phyloP scores from a whole-genome alignment of 73 alveolate genomes.

The Paramecium caudatum region DNA sequence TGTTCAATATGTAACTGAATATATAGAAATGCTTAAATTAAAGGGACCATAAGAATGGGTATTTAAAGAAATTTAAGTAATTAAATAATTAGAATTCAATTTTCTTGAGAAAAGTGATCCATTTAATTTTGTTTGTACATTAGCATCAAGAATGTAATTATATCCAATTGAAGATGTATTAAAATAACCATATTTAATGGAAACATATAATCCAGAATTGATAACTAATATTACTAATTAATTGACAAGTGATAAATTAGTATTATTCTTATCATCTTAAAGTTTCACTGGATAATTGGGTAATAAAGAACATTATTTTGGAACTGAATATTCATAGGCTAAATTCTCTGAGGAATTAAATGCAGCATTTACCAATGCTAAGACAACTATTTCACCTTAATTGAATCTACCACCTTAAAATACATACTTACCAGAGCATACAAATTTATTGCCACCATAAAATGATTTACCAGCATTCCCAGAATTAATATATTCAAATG shows the following conservation, averaged over 20 bases:
- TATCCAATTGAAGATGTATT: constrained; percentile 73
- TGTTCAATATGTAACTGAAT: constrained; percentile 84
- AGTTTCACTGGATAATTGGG: constrained; percentile 81
- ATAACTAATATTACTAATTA: constrained; percentile 78
- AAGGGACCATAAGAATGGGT: constrained; percentile 82
- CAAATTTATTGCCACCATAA: constrained; percentile 82
- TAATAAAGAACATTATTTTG: constrained; percentile 86
- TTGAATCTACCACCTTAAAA: constrained; percentile 87
- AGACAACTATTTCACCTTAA: not conserved
- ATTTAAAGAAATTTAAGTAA: constrained; percentile 79
- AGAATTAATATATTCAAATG: constrained; percentile 71
- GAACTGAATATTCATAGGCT: constrained; percentile 85
- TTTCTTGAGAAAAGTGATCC: constrained; percentile 81
- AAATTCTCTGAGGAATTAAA: constrained; percentile 81
- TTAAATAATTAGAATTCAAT: constrained; percentile 79
- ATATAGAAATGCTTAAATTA: constrained; percentile 77
- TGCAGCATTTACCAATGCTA: constrained; percentile 73
- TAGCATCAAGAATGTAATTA: constrained; percentile 70
- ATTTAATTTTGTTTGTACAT: constrained; percentile 38
- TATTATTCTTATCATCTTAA: constrained; percentile 81
- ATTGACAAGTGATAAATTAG: constrained; percentile 77
- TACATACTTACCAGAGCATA: constrained; percentile 89
- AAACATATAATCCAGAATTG: constrained; percentile 82
- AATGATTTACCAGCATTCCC: constrained; percentile 80
- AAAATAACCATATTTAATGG: constrained; percentile 75